Base-by-base conservation (phyloP, 345 rosid genomes). In the Trapa bicornis region DNA sequence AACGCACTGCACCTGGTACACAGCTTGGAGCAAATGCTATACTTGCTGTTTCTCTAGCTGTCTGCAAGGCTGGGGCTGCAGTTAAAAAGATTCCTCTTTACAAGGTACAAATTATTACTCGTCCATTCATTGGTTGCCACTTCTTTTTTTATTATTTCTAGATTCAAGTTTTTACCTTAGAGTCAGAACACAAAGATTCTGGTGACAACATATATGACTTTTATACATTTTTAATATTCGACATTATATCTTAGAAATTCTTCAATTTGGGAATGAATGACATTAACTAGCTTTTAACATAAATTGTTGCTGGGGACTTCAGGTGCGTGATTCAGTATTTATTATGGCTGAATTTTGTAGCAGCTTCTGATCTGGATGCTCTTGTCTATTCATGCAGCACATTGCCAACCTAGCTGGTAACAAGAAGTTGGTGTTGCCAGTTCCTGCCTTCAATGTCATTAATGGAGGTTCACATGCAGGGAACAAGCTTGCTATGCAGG, bases 11-110 rank as follows among this genome's bases (percentile, higher is more conserved):
- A 22, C 47, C 6, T 39, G 57, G 32, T 64, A 29, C 37, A 54
- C 77, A 85, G 89, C 89, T 87, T 43, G 92, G 86, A 80, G 89
- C 92, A 75, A 87, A 87, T 77, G 89, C 87, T 66, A 85, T 81
- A 60, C 75, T 87, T 70, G 89, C 92, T 29, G 92, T 85, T 58
- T 87, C 92, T 47, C 92, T 87, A 42, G 92, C 85, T 35, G 79
- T 85, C 72, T 87, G 92, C 79, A 85, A 87, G 71, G 87, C 86
- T 16, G 92, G 92, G 29, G 86, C 92, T 72, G 76, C 72, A 64
- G 87, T 71, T 72, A 85, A 84, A 80, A 86, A 83, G 66, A 80
- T 85, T 66, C 86, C 89, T 61, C 87, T 87, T 42, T 87, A 87
- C 79, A 76, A 85, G 85, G 92, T 83, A 65, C 58, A 17, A 15